Evolutionary conservation across 1,284 basidiomycete genomes (phyloP).

Genomic region (Ustilago lituana): DNA sequence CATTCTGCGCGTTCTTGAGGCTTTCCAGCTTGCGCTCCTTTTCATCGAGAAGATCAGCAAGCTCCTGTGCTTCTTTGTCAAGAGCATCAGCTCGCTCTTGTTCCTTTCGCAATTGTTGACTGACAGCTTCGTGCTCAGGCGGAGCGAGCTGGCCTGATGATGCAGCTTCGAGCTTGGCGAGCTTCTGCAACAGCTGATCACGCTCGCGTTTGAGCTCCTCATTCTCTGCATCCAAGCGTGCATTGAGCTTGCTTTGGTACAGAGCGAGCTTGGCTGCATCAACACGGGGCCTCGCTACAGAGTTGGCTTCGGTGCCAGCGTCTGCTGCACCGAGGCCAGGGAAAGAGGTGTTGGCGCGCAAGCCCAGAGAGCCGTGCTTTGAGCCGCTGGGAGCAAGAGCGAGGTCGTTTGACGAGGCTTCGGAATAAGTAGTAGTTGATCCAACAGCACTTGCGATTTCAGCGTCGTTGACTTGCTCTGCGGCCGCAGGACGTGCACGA

Average conservation of each 20-base stretch:
- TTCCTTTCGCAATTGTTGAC: conserved; percentile 21
- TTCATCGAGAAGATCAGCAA: conserved; percentile 44
- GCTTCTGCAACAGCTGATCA: conserved; percentile 27
- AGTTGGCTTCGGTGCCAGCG: conserved; percentile 46
- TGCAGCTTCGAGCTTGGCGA: conserved; percentile 22
- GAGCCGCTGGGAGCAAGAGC: conserved; percentile 36
- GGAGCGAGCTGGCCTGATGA: not conserved
- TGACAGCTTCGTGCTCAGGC: conserved; percentile 4
- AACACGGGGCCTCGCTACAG: conserved; percentile 34
- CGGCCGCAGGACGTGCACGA: conserved; percentile 8
- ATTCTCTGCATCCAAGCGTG: conserved; percentile 48
- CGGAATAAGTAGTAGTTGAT: conserved; percentile 29
- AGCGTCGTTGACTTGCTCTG: conserved; percentile 20
- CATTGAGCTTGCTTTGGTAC: conserved; percentile 51
- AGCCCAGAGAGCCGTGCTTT: conserved; percentile 34
- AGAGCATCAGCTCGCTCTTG: conserved; percentile 34
- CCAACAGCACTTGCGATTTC: conserved; percentile 34
- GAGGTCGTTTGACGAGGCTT: conserved; percentile 45
- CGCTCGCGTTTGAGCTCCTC: conserved; percentile 46
- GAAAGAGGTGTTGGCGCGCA: conserved; percentile 49
- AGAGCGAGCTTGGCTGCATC: conserved; percentile 44
- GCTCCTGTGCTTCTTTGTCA: conserved; percentile 47
- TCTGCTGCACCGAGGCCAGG: conserved; percentile 47
- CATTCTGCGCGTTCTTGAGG: conserved; percentile 3
- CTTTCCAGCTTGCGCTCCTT: conserved; percentile 35